These are phyloP conservation scores for Aspergillus mulundensis DNA, from an alignment of 495 filamentous ascomycete genomes.

Conservation along the genomic window DNA sequence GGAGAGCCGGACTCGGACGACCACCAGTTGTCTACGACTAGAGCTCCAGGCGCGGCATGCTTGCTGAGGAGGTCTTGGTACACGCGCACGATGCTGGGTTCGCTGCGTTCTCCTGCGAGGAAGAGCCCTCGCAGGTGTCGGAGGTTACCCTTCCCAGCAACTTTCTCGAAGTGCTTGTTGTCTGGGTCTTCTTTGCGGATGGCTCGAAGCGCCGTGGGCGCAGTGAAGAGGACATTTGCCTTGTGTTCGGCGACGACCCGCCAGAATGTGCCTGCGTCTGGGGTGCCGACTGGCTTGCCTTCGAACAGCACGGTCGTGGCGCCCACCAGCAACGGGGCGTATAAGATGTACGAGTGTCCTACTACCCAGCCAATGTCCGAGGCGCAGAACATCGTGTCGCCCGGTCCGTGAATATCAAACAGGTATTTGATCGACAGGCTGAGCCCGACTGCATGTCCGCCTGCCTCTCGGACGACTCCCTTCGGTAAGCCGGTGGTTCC, in stretches of 20 bases:
- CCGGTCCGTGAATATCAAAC: constrained; percentile 73
- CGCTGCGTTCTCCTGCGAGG: constrained; percentile 84
- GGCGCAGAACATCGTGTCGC: constrained; percentile 80
- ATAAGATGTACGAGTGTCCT: constrained; percentile 81
- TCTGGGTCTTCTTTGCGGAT: constrained; percentile 82
- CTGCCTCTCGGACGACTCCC: constrained; percentile 79
- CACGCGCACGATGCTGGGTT: constrained; percentile 76
- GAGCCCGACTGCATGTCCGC: constrained; percentile 84
- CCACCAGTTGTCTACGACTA: constrained; percentile 95
- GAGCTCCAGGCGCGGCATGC: constrained; percentile 58
- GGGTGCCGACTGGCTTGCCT: constrained; percentile 88
- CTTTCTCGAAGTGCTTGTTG: constrained; percentile 56
- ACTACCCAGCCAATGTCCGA: constrained; percentile 87
- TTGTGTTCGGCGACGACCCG: constrained; percentile 78
- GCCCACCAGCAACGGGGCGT: constrained; percentile 76
- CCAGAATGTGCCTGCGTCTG: constrained; percentile 84
- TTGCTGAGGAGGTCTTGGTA: constrained; percentile 67
- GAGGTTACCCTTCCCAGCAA: constrained; percentile 63
- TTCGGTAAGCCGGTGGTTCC: constrained; percentile 87
- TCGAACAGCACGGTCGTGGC: constrained; percentile 87
- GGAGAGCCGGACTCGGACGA: constrained; percentile 87
- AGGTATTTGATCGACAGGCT: constrained; percentile 72
- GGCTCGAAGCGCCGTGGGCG: constrained; percentile 80
- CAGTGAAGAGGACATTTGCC: constrained; percentile 79
- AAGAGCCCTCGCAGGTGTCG: constrained; percentile 68